phyloP scores from a whole-genome alignment of 2,329 filamentous ascomycete genomes.

The Karstenula rhodostoma region DNA sequence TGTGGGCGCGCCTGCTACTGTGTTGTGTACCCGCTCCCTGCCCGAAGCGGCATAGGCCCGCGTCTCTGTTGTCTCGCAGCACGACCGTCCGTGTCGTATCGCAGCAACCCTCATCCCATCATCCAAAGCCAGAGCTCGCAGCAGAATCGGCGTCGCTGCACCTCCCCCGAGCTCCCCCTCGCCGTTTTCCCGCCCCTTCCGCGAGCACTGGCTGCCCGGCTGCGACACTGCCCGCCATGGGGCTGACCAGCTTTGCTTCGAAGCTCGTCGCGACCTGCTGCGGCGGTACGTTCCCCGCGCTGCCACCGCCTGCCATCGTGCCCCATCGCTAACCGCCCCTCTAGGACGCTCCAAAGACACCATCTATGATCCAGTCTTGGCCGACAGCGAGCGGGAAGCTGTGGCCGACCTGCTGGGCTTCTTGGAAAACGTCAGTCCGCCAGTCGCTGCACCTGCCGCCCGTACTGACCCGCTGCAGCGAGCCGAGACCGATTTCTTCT shows the following conservation, averaged over 20 bases:
- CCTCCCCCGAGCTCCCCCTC: constrained; percentile 13
- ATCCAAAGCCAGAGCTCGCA: constrained; percentile 23
- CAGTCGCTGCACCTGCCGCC: constrained; percentile 15
- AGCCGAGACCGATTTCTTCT: constrained; percentile 97
- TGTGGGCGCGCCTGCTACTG: constrained; percentile 9
- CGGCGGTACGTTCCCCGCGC: constrained; percentile 41
- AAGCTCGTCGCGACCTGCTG: constrained; percentile 49
- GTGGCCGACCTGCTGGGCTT: constrained; percentile 95
- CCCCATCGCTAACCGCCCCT: constrained; percentile 28
- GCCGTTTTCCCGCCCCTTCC: constrained; percentile 5
- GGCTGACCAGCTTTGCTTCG: constrained; percentile 47
- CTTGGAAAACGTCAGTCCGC: constrained; percentile 82
- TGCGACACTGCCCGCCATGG: constrained; percentile 45
- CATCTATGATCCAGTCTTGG: constrained; percentile 70
- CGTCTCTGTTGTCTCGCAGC: background rate
- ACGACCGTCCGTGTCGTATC: constrained; percentile 13
- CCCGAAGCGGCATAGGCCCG: constrained; percentile 9
- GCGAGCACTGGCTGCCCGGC: constrained; percentile 33
- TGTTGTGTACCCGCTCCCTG: background rate
- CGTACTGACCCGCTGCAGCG: constrained; percentile 67
- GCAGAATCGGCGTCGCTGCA: constrained; percentile 17
- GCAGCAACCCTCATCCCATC: constrained; percentile 22
- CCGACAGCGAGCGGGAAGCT: constrained; percentile 95
- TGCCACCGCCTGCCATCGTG: constrained; percentile 8
- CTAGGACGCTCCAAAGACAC: constrained; percentile 57